Evolutionary conservation across 2,329 filamentous ascomycete species (phyloP), one percentile per base, ranked within the genome.

Genomic region (Pyrenophora graminea): DNA sequence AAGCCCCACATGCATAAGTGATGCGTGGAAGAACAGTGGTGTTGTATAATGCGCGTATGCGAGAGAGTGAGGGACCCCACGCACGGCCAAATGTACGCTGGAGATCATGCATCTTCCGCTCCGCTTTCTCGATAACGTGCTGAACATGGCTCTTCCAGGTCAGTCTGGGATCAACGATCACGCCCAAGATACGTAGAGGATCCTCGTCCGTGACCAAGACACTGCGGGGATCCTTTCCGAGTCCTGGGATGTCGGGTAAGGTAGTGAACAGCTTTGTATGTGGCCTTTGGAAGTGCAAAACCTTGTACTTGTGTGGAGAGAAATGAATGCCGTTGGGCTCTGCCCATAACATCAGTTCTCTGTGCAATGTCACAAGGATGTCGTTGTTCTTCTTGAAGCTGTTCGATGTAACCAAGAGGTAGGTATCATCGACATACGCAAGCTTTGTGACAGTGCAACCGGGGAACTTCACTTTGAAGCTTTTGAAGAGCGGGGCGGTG

Each of bases 341-440:
- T 1, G 39, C 32, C 33, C 31, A 38, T 5, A 8, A 19, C 12
- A 37, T 10, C 18, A 49, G 32, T n/a, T 27, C 15, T 18, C 5
- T 13, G 23, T 44, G 46, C 15, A 49, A 23, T 4, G 7, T 7
- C 7, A 7, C 21, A 23, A 23, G 21, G 21, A 23, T 7, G 21
- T 23, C 25, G 6, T 41, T 8, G 18, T 32, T 32, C 25, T 12
- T 36, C 13, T 44, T 6, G 8, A 17, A 7, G 4, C 12, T 8
- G 13, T 12, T 8, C 7, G 32, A 18, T 2, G 33, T 21, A 3
- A 46, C n/a, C 8, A 46, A 10, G 6, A 45, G 12, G 15, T 46
- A 38, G 2, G 33, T 38, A 21, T 46, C 43, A 9, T 46, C 43
- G 13, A 46, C 43, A 19, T 31, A 46, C 6, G 43, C n/a, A 18